phyloP scores from a whole-genome alignment of 1,139 yeast species.

The Pneumocystis canis region DNA sequence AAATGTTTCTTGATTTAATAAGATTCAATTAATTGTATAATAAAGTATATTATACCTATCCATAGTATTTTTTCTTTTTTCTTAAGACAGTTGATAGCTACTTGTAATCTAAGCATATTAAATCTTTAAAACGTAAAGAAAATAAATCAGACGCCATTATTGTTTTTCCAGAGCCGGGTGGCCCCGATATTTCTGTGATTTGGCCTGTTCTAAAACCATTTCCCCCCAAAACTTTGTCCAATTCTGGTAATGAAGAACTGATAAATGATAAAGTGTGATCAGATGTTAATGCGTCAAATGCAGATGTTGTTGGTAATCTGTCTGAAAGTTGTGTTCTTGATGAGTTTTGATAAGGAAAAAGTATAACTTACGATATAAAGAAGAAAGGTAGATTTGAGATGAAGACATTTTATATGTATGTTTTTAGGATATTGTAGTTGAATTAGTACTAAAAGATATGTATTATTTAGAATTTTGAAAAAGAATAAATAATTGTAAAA shows the following conservation, averaged over 20 bases:
- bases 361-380: neutral
- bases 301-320: neutral
- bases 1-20: neutral
- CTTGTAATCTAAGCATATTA: neutral
- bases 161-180: conserved; percentile 11
- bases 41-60: neutral
- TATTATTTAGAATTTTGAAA: neutral
- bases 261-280: neutral
- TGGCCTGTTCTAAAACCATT: conserved; percentile 7
- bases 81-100: neutral
- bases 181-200: conserved; percentile 8
- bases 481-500: neutral
- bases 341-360: neutral
- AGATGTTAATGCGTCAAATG: neutral
- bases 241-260: neutral
- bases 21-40: neutral
- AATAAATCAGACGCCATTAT: conserved; percentile 8
- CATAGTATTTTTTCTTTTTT: neutral
- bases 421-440: neutral
- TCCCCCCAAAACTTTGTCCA: conserved; percentile 6
- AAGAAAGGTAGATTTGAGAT: neutral
- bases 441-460: neutral
- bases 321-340: neutral
- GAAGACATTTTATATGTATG: neutral
- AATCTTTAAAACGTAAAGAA: neutral